Evolutionary conservation across 345 rosid genomes (phyloP).

Genomic region (Brassica rapa): DNA sequence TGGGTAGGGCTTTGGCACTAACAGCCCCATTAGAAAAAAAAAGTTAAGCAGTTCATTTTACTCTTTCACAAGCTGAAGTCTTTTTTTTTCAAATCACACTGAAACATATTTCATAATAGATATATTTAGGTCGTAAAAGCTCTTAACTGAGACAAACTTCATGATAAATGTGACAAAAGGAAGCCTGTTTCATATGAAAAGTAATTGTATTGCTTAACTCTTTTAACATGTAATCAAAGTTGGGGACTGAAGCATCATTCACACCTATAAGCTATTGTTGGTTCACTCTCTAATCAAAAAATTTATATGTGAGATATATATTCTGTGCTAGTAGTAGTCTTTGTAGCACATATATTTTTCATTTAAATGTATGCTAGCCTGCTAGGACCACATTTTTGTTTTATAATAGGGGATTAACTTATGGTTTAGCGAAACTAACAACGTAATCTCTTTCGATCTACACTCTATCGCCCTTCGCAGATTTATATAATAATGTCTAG

Average conservation of each 20-base stretch:
- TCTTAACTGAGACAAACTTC: not conserved
- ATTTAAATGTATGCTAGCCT: not conserved
- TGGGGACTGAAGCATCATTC: conserved; percentile 18
- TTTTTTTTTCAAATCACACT: not conserved
- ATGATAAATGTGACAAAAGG: not conserved
- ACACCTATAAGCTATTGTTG: conserved; percentile 19
- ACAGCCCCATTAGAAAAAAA: not conserved
- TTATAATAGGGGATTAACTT: not conserved
- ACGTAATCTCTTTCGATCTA: not conserved
- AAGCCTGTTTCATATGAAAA: not conserved
- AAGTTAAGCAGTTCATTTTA: conserved; percentile 25
- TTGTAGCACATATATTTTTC: conserved; percentile 11
- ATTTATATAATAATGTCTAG: conserved; percentile 15
- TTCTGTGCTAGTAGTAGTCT: conserved; percentile 7
- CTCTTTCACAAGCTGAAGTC: conserved; percentile 2
- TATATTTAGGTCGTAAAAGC: too few species aligned
- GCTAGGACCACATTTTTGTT: conserved; percentile 12
- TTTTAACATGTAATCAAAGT: conserved; percentile 25
- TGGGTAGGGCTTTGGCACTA: conserved; percentile 35
- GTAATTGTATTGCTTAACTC: not conserved
- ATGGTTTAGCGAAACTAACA: not conserved
- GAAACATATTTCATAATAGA: not conserved
- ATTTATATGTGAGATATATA: not conserved
- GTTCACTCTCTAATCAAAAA: not conserved
- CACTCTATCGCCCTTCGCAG: not conserved